Evolutionary conservation across 495 filamentous ascomycete genomes (phyloP).

Genomic region (Acidiella bohemica): DNA sequence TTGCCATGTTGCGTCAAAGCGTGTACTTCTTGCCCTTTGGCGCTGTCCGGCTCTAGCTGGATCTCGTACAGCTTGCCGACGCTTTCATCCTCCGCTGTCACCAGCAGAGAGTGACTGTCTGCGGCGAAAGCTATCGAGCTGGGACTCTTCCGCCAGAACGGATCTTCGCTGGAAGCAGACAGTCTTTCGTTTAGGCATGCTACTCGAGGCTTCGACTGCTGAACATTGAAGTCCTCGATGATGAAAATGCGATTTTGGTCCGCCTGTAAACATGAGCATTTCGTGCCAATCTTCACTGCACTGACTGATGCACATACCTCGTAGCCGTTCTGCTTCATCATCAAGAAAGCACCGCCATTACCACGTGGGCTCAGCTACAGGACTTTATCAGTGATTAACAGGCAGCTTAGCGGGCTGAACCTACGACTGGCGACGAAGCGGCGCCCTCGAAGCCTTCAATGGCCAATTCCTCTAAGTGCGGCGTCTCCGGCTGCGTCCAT

Average conservation of each 20-base stretch:
- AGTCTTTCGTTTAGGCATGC: neutral
- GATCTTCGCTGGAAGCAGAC: constrained; percentile 1
- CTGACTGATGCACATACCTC: too few relatives aligned
- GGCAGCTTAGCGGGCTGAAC: too few relatives aligned
- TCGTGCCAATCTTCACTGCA: too few relatives aligned
- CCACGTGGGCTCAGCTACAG: constrained; percentile 71
- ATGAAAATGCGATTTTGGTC: constrained; percentile 74
- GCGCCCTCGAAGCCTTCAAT: constrained; percentile 49
- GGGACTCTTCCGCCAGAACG: constrained; percentile 22
- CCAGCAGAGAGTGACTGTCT: constrained; percentile 19
- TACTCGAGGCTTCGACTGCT: constrained; percentile 8
- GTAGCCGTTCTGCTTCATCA: constrained; percentile 61
- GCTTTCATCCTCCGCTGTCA: constrained; percentile 24
- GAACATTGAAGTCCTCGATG: constrained; percentile 31
- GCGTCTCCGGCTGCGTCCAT: constrained; percentile 27
- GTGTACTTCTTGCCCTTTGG: neutral
- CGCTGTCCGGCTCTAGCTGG: constrained; percentile 6
- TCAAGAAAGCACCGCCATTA: constrained; percentile 52
- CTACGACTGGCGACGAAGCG: constrained; percentile 53
- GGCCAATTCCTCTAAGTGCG: constrained; percentile 33
- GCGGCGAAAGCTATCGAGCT: constrained; percentile 20
- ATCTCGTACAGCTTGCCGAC: constrained; percentile 13
- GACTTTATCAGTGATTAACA: too few relatives aligned
- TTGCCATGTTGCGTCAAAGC: constrained; percentile 12
- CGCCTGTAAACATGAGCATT: too few relatives aligned